Base-by-base conservation (phyloP, 2,329 filamentous ascomycete species). In the Pseudocercospora cruenta region DNA sequence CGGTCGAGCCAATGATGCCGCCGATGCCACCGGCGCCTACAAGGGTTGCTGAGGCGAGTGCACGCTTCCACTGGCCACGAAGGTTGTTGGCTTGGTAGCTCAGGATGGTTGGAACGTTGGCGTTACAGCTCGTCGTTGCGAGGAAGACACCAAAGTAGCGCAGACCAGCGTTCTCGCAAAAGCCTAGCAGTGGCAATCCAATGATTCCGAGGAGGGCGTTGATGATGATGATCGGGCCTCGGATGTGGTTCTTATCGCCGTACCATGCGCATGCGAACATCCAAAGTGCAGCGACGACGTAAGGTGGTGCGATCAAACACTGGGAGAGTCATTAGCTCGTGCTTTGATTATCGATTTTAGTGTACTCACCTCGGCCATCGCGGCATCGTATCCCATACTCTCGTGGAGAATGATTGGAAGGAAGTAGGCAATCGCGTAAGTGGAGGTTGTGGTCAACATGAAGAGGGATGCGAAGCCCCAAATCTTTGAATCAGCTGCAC, bases 11-110 rank as follows among this genome's bases (percentile, higher is more conserved):
- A 14, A 77, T 71, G 58, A 95, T 95, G 33, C 92, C 92, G 31
- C 92, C 92, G 26, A 96, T 82, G 2, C 91, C 91, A 7, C 91
- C 91, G 58, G 91, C 87, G 1, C 90, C 90, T 3, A 95, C 90
- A 1, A 94, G 84, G 0, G 89, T 90, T 2, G 92, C 91, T 66
- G 88, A 91, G 76, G 88, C 90, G 71, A 95, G 89, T 0, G 92
- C 92, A 57, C 93, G 87, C 81, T 94, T 96, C 91, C 92, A 96
- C 80, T 95, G 92, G 0, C 92, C 92, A 61, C 91, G 88, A 74
- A 96, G 90, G 79, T 96, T 96, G 80, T 94, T 95, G 49, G 91
- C 91, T 80, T 94, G 92, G 80, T 92, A 95, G 0, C 91, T 86
- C 82, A 96, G 87, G 54, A 87, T 83, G 1, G 88, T 84, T 0